Evolutionary conservation across 75 land plant species (phyloP).

Genomic region (Chamaecyparis obtusa): DNA sequence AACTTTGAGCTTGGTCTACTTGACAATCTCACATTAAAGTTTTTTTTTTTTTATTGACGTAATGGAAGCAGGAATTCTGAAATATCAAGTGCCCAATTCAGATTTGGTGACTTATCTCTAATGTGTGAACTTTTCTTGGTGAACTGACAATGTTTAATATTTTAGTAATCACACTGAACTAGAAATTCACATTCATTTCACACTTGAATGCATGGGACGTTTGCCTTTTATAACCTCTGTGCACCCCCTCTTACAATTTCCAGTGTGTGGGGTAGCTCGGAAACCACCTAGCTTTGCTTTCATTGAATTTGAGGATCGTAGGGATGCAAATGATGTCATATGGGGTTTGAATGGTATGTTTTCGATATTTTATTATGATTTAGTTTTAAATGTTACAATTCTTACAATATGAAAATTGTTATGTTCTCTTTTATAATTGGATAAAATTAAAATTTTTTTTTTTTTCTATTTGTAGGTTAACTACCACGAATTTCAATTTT

Average conservation of each 20-base stretch:
- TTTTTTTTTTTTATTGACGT: background rate
- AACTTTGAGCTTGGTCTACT: background rate
- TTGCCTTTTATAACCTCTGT: background rate
- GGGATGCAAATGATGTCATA: conserved; percentile 92
- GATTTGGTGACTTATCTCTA: background rate
- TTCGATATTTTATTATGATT: background rate
- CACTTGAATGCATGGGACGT: background rate
- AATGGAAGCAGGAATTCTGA: background rate
- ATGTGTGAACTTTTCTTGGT: background rate
- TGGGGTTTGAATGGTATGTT: conserved; percentile 75
- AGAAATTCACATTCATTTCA: background rate
- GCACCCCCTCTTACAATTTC: conserved; percentile 11
- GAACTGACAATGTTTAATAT: background rate
- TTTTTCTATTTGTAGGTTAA: background rate
- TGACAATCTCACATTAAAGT: background rate
- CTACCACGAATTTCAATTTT: background rate
- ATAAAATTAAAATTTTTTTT: too few relatives aligned
- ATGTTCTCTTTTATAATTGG: background rate
- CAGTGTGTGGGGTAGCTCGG: conserved; percentile 99
- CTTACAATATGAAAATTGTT: background rate
- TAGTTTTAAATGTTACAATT: background rate
- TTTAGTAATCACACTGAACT: background rate
- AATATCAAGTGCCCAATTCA: background rate
- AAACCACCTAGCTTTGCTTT: conserved; percentile 95
- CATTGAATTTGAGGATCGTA: conserved; percentile 84